A percentile compares a stretch with the other conserved stretches of the same genome.
Conservation (phyloP, 768 basidiomycete species). For the Epithele typhae region DNA sequence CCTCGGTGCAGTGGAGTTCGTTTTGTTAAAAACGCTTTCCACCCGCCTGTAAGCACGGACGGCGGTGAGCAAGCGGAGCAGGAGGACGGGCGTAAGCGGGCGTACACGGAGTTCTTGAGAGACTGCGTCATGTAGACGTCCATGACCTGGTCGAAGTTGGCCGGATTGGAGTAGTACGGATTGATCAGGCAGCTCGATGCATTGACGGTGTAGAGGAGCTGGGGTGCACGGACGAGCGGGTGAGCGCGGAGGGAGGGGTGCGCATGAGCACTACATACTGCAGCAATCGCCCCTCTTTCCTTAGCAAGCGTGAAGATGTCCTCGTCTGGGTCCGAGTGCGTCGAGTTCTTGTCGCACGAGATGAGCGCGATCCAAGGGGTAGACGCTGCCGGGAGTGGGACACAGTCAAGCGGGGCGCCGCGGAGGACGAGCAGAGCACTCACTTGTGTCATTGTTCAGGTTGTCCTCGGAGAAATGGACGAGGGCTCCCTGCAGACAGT, state of each 20-base stretch:
- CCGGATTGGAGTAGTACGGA: conserved; percentile 58
- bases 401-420: neutral
- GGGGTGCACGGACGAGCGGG: too few relatives aligned
- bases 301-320: conserved; percentile 84
- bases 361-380: conserved; percentile 94
- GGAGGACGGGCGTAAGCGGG: neutral
- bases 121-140: conserved; percentile 75
- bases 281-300: conserved; percentile 75
- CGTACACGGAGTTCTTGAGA: conserved; percentile 17
- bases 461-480: conserved; percentile 77
- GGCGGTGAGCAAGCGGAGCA: too few relatives aligned
- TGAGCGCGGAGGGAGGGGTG: too few relatives aligned
- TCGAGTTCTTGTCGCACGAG: conserved; percentile 76
- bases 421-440: conserved; percentile 20
- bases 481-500: conserved; percentile 84
- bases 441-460: conserved; percentile 43
- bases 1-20: conserved; percentile 31
- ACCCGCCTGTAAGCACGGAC: neutral
- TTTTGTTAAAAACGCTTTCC: neutral
- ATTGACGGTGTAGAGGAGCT: conserved; percentile 77
- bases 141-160: conserved; percentile 64
- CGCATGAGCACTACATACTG: conserved; percentile 40
- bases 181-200: conserved; percentile 76
- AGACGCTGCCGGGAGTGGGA: conserved; percentile 33
- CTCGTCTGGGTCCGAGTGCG: conserved; percentile 48